Conservation (phyloP, 768 basidiomycete species). For the Kwoniella botswanensis region DNA sequence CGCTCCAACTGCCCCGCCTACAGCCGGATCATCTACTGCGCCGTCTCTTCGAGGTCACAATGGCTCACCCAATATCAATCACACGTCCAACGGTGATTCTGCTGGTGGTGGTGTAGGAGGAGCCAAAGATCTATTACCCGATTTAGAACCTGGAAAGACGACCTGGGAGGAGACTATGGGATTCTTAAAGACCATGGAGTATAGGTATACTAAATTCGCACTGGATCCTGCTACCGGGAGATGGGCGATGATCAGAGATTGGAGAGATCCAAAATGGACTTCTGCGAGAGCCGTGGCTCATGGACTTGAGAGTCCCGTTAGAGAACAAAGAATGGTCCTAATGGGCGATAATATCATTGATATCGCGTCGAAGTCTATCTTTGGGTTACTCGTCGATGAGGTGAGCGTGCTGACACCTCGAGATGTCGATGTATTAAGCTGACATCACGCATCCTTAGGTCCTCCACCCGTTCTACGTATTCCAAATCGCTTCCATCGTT, state of each 20-base stretch:
- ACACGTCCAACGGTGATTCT: slow-evolving; percentile 17
- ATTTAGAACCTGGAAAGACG: slow-evolving; percentile 56
- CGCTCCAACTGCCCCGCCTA: slow-evolving; percentile 19
- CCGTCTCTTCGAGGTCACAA: slow-evolving; percentile 29
- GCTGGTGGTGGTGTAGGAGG: slow-evolving; percentile 46
- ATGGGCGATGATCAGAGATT: slow-evolving; percentile 82
- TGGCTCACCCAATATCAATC: slow-evolving; percentile 33
- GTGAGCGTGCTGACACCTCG: slow-evolving; percentile 59
- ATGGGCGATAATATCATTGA: slow-evolving; percentile 89
- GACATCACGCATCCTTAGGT: slow-evolving; percentile 62
- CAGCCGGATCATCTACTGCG: slow-evolving; percentile 29
- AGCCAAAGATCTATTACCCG: slow-evolving; percentile 56
- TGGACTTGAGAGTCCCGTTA: slow-evolving; percentile 66
- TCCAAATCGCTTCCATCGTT: slow-evolving; percentile 92
- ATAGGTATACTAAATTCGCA: slow-evolving; percentile 89
- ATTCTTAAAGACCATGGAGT: slow-evolving; percentile 75
- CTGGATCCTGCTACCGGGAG: slow-evolving; percentile 81
- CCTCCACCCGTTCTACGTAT: slow-evolving; percentile 97
- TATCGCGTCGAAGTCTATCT: slow-evolving; percentile 81
- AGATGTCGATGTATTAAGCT: slow-evolving; percentile 1
- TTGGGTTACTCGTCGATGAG: slow-evolving; percentile 84
- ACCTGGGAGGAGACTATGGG: slow-evolving; percentile 59
- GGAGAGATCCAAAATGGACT: slow-evolving; percentile 82
- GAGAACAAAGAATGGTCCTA: slow-evolving; percentile 71
- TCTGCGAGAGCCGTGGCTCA: slow-evolving; percentile 67